Evolutionary conservation across 169 alveolate genomes (phyloP).

Genomic region (Babesia ovis): DNA sequence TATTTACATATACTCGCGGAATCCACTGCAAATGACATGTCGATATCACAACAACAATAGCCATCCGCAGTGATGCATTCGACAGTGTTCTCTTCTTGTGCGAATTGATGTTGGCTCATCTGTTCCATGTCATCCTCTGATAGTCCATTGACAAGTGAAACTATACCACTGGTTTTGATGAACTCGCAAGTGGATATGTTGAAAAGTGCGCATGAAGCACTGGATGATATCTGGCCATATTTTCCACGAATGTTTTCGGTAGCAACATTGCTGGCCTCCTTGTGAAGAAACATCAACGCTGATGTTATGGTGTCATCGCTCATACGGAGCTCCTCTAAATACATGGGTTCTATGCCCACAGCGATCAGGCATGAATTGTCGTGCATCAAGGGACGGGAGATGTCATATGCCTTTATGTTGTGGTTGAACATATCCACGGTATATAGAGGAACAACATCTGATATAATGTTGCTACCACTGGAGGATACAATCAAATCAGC

Average conservation of each 20-base stretch:
- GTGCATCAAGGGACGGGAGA: conserved; percentile 17
- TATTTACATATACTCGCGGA: conserved; percentile 13
- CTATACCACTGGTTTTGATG: not conserved
- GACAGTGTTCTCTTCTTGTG: not conserved
- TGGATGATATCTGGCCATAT: conserved; percentile 19
- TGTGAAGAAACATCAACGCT: conserved; percentile 3
- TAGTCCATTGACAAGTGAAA: not conserved
- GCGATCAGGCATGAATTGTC: conserved; percentile 41
- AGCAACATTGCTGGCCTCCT: not conserved
- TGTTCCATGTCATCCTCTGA: not conserved
- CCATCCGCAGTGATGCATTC: not conserved
- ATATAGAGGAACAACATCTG: conserved; percentile 46
- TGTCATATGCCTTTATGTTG: conserved; percentile 47
- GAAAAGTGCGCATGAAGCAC: conserved; percentile 26
- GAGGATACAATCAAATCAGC: conserved; percentile 45
- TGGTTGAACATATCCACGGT: conserved; percentile 58
- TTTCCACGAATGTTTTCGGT: conserved; percentile 9
- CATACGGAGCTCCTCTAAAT: conserved; percentile 17
- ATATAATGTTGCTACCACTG: conserved; percentile 32
- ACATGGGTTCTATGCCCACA: conserved; percentile 53
- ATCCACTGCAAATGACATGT: not conserved
- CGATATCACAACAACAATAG: conserved; percentile 5
- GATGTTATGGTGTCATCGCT: conserved; percentile 21
- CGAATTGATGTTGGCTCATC: not conserved
- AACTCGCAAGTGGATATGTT: conserved; percentile 18